Conservation (phyloP, 208 protist species). For the Crithidia acanthocephali region DNA sequence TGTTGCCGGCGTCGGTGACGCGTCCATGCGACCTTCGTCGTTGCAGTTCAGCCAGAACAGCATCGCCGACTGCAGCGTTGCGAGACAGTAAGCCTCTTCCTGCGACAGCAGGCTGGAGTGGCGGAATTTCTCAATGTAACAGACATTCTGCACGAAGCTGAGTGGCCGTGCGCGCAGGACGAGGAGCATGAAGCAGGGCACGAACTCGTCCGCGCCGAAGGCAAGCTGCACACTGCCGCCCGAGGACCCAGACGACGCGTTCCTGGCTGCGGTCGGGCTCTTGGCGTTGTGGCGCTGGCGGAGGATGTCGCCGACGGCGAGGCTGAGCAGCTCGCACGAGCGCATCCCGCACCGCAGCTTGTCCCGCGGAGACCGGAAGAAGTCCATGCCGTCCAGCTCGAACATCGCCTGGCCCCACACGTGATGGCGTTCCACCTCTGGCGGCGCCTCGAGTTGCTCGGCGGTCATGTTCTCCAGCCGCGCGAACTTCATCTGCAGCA, state of each 20-base stretch:
- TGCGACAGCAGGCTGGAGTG: conserved; percentile 34
- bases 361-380: conserved; percentile 81
- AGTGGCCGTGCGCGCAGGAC: conserved; percentile 70
- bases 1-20: neutral
- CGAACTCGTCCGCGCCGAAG: conserved; percentile 81
- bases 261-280: neutral
- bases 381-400: conserved; percentile 87
- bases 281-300: conserved; percentile 26
- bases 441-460: conserved; percentile 59
- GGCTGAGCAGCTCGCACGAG: conserved; percentile 58
- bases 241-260: neutral
- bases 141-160: conserved; percentile 75
- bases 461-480: conserved; percentile 46
- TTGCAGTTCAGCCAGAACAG: conserved; percentile 72
- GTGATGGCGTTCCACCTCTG: conserved; percentile 66
- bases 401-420: conserved; percentile 86
- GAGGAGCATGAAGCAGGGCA: conserved; percentile 85
- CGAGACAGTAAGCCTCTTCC: conserved; percentile 81
- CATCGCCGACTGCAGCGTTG: conserved; percentile 60
- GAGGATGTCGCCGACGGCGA: conserved; percentile 53
- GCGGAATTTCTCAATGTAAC: conserved; percentile 73
- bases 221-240: conserved; percentile 17
- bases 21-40: conserved; percentile 32
- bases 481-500: conserved; percentile 51
- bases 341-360: conserved; percentile 81